Conservation (phyloP, 768 basidiomycete species). For the Amanita rubescens region DNA sequence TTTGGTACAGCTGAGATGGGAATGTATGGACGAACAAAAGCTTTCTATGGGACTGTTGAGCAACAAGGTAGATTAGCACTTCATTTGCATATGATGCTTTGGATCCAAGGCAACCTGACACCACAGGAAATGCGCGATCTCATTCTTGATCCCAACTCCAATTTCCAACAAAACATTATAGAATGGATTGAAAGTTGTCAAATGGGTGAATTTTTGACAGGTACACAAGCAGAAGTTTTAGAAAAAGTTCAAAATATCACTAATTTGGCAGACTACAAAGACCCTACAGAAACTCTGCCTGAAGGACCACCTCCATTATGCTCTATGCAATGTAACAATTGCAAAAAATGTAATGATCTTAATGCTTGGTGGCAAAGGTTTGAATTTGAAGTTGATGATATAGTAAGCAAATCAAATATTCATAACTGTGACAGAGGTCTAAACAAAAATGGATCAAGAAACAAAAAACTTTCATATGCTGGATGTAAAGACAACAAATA, state of each 20-base stretch:
- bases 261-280: not conserved
- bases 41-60: too few species aligned
- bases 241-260: not conserved
- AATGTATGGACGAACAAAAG: conserved; percentile 23
- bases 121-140: too few species aligned
- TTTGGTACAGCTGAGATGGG: too few species aligned
- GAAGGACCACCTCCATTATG: not conserved
- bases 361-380: too few species aligned
- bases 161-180: conserved; percentile 14
- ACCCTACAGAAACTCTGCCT: not conserved
- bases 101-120: too few species aligned
- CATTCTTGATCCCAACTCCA: conserved; percentile 18
- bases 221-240: conserved; percentile 7
- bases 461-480: not conserved
- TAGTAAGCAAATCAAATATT: too few species aligned
- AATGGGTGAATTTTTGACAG: conserved; percentile 15
- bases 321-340: not conserved
- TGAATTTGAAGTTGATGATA: too few species aligned
- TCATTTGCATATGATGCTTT: too few species aligned
- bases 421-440: too few species aligned
- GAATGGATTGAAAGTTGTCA: conserved; percentile 16
- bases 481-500: conserved; percentile 10
- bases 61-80: too few species aligned
- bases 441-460: too few species aligned
- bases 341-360: not conserved